phyloP scores from a whole-genome alignment of 805 yeast genomes.

The Jamesozyma lodderae region DNA sequence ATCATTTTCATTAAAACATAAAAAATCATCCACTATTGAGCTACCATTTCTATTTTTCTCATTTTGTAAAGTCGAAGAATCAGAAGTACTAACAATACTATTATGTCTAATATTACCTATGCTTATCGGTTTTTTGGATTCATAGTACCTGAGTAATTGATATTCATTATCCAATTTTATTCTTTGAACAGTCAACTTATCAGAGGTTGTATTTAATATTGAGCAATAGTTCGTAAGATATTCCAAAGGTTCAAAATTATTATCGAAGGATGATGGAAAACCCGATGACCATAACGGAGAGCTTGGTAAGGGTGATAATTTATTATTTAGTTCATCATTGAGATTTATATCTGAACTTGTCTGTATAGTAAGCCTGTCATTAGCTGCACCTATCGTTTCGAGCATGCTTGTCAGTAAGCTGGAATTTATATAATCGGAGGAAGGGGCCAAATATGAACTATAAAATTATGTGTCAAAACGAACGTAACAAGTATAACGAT shows the following conservation, averaged over 20 bases:
- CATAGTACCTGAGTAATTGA: constrained; percentile 4
- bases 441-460: too few species aligned
- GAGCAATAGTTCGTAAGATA: constrained; percentile 4
- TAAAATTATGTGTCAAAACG: too few species aligned
- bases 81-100: constrained; percentile 15
- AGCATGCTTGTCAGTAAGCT: not conserved
- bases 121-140: constrained; percentile 8
- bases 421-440: too few species aligned
- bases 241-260: constrained; percentile 1
- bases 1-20: constrained; percentile 10
- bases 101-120: constrained; percentile 12
- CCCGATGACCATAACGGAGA: not conserved
- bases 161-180: constrained; percentile 3
- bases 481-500: too few species aligned
- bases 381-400: not conserved
- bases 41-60: constrained; percentile 11
- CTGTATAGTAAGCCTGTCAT: not conserved
- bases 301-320: not conserved
- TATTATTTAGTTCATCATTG: not conserved
- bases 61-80: constrained; percentile 9
- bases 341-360: not conserved
- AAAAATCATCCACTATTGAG: constrained; percentile 11
- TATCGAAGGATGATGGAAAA: not conserved
- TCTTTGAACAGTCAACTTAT: not conserved
- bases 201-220: constrained; percentile 1